Evolutionary conservation across 2,329 filamentous ascomycete species (phyloP), one percentile per base, ranked within the genome.

Genomic region (Alternaria conjuncta): DNA sequence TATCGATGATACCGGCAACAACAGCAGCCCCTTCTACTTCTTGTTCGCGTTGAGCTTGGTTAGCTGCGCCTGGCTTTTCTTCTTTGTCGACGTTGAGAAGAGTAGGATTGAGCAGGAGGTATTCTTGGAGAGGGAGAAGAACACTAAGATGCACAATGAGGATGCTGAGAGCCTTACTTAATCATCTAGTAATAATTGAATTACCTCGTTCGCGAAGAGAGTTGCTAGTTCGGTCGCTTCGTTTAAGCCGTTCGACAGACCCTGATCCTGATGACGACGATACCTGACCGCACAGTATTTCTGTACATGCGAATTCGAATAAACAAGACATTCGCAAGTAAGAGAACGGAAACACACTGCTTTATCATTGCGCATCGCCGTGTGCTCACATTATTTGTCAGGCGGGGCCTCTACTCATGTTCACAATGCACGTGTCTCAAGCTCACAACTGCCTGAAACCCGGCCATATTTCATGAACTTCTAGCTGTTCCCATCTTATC

Each of bases 1-100:
- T 61, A 90, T 92, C 60, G 89, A 91, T 72, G 86, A 86, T 0
- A 84, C 83, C 6, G 83, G 78, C 3, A 86, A 90, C 71, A 86
- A 86, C 57, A 88, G 83, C 25, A 86, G 85, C 8, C 89, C 89
- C 0, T 92, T 91, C 64, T 91, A 90, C 69, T 91, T 91, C 61
- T 71, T 91, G 65, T 72, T 73, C 44, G 68, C 70, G n/a, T 43
- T 75, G 55, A 74, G 71, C 43, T 15, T 73, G 25, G 69, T 64
- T 1, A 72, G 71, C 23, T 71, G 68, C 41, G 64, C 64, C 6
- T 71, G 67, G 60, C 59, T 72, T 9, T 72, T 63, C 28, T 73
- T 71, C 44, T 75, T 73, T 45, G 69, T 75, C 0, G 70, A 73
- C 44, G 64, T 74, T 1, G 70, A 60, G 15, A 72, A 67, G 65